Evolutionary conservation across 805 yeast species (phyloP), one percentile per base, ranked within the genome.

Genomic region (Yarrowia sp.): DNA sequence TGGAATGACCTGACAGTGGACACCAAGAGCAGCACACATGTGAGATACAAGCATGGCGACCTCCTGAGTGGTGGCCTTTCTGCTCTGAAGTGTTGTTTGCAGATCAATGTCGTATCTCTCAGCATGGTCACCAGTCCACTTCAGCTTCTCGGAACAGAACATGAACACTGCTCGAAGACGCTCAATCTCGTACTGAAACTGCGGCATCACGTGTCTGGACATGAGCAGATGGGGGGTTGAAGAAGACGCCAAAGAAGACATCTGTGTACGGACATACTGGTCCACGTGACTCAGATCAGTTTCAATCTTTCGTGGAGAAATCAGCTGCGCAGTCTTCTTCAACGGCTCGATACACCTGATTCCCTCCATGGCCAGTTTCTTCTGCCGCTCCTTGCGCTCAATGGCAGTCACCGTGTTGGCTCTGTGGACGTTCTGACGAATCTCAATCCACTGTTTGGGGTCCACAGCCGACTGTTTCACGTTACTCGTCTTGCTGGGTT

Each of bases 21-120:
- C 82, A 12, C 88, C 87, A 61, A 93, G 79, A 0, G 88, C 82
- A 66, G 84, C 86, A 56, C 94, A 86, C 80, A 95, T 85, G 69
- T 86, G 84, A 70, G 87, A 87, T 76, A 92, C 90, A 20, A 92
- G 77, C 80, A 89, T 86, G 10, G 95, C 91, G 68, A 94, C 76
- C 74, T 92, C 96, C 71, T 85, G 88, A 0, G 91, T 77, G 66
- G 83, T 86, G 63, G 87, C 94, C 73, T 81, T 84, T 69, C 83
- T 84, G 68, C 78, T 79, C 50, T 77, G 76, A 74, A 80, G 75
- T 1, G 78, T 73, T 4, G 74, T 65, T 15, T 71, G 65, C 30
- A 74, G 46, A 14, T 68, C 68, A 33, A 67, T 43, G 20, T 72
- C 76, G 43, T 72, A 74, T 30, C 55, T 36, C 19, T 70, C 73